phyloP scores from a whole-genome alignment of 1,139 yeast genomes.

The Yamadazyma pseudoaaseri region DNA sequence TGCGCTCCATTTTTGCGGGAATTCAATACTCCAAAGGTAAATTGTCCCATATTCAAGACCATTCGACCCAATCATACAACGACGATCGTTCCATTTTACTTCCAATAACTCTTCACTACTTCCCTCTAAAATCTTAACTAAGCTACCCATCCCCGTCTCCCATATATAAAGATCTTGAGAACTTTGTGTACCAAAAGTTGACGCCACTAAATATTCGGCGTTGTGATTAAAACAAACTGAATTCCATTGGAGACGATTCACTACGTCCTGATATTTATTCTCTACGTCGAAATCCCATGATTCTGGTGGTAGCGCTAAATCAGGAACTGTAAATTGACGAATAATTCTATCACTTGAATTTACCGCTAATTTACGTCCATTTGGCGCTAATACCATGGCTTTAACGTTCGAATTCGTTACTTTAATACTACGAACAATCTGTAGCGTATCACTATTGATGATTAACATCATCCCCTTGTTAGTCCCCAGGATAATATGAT shows the following conservation, averaged over 20 bases:
- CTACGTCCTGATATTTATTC: slow-evolving; percentile 88
- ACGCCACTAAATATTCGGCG: slow-evolving; percentile 84
- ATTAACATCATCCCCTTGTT: slow-evolving; percentile 76
- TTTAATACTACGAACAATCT: slow-evolving; percentile 49
- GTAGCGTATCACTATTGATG: slow-evolving; percentile 25
- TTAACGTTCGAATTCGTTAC: slow-evolving; percentile 72
- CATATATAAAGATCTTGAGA: slow-evolving; percentile 89
- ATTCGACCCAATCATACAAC: slow-evolving; percentile 79
- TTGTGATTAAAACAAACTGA: slow-evolving; percentile 71
- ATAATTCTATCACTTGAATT: slow-evolving; percentile 84
- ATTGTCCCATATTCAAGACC: slow-evolving; percentile 85
- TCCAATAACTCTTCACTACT: slow-evolving; percentile 85
- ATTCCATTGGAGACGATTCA: slow-evolving; percentile 88
- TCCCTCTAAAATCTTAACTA: slow-evolving; percentile 87
- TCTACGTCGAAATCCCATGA: slow-evolving; percentile 65
- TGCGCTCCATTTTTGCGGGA: slow-evolving; percentile 96
- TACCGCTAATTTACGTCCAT: slow-evolving; percentile 69
- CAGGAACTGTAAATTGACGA: slow-evolving; percentile 63
- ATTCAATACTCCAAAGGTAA: slow-evolving; percentile 78
- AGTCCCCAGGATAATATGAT: slow-evolving; percentile 68
- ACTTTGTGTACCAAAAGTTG: slow-evolving; percentile 75
- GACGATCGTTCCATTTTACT: slow-evolving; percentile 79
- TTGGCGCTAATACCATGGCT: slow-evolving; percentile 60
- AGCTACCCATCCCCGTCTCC: slow-evolving; percentile 88
- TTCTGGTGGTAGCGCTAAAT: slow-evolving; percentile 31